phyloP scores from a whole-genome alignment of 2,329 filamentous ascomycete species.

The Nemania sp. region DNA sequence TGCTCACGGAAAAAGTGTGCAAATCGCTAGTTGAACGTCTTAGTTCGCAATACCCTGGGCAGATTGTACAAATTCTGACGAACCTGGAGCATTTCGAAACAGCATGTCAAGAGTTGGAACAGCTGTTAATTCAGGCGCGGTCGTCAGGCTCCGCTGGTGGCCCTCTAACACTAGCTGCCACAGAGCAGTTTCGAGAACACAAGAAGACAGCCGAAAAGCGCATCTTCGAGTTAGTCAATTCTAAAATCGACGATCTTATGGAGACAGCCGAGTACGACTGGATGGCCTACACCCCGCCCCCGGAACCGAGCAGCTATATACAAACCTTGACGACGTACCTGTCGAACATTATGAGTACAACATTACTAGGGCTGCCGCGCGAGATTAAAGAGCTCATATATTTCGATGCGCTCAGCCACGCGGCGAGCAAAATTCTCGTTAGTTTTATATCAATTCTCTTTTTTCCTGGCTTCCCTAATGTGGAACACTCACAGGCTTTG shows the following conservation, averaged over 20 bases:
- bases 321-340: constrained; percentile 91
- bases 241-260: constrained; percentile 96
- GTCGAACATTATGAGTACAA: constrained; percentile 95
- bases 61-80: constrained; percentile 97
- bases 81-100: constrained; percentile 97
- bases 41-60: constrained; percentile 89
- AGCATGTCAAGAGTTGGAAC: constrained; percentile 87
- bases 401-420: constrained; percentile 92
- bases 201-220: constrained; percentile 97
- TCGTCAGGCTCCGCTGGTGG: constrained; percentile 81
- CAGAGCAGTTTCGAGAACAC: constrained; percentile 81
- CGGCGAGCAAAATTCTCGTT: constrained; percentile 81
- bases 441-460: constrained; percentile 30
- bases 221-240: constrained; percentile 98
- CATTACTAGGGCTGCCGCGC: constrained; percentile 86
- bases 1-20: constrained; percentile 92
- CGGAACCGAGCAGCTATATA: constrained; percentile 90
- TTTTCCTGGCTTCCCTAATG: background rate
- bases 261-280: constrained; percentile 98
- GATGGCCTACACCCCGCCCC: constrained; percentile 59
- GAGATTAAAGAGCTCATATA: constrained; percentile 98
- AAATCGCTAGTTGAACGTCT: constrained; percentile 85
- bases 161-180: constrained; percentile 78
- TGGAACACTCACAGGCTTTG: constrained; percentile 52
- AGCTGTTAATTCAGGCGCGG: constrained; percentile 80